Evolutionary conservation across 2,329 filamentous ascomycete genomes (phyloP), one percentile per base, ranked within the genome.

Genomic region (Clonostachys rhizophaga): DNA sequence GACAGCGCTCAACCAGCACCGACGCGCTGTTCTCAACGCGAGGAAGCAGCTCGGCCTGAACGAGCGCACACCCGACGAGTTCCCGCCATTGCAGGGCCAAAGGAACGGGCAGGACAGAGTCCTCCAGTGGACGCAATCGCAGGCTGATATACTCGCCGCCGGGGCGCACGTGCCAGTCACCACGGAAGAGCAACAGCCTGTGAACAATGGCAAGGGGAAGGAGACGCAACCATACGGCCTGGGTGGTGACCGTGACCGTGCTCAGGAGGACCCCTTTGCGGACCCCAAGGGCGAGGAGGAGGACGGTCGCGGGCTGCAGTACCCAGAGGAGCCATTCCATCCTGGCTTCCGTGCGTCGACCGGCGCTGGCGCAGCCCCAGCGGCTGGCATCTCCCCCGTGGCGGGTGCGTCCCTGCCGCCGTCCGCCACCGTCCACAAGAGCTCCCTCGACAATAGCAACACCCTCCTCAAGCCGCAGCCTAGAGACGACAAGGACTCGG

Each of bases 1-100:
- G 50, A 81, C 88, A 41, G 86, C 91, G 0, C 75, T 92, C 39
- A 94, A 84, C 53, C 84, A 90, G 61, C 89, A 96, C 64, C 89
- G 95, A 65, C 83, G 91, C 47, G 86, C 90, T 10, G 72, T 95
- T 39, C 68, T 86, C n/a, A 76, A 75, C 49, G 80, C 82, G 4
- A 71, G 77, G 51, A 84, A 84, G 58, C 69, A 75, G 36, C 63
- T 78, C 5, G 76, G 76, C 18, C 56, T 63, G 18, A 55, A 59
- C 12, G 60, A 59, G 34, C 58, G 57, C 13, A 37, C 34, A n/a
- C 43, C 45, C 14, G 50, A 56, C 11, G 58, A 59, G 11, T 53
- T 57, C 4, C 58, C 62, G 8, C 55, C 58, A 47, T 59, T 49
- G 55, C 52, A 50, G 41, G 43, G 46, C 34, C 49, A 44, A 5